Evolutionary conservation across 352 stramenopile genomes (phyloP).

Genomic region (Sclerospora graminicola): DNA sequence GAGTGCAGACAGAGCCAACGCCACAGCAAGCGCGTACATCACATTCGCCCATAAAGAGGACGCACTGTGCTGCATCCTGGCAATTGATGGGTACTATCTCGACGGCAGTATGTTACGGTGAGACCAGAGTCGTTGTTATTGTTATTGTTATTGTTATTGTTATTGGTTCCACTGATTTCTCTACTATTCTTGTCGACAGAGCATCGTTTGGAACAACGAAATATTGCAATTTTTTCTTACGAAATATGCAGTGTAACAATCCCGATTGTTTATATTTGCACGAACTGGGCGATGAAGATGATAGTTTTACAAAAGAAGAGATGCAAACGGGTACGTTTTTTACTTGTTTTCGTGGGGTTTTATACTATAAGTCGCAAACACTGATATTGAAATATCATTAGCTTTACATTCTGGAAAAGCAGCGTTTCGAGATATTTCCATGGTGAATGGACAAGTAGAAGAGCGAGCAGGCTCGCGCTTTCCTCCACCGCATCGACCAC

Average conservation of each 20-base stretch:
- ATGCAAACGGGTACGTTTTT: constrained; percentile 78
- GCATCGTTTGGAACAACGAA: constrained; percentile 93
- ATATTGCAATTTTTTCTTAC: constrained; percentile 93
- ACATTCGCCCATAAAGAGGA: constrained; percentile 89
- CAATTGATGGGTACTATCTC: constrained; percentile 86
- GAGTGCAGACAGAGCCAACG: constrained; percentile 50
- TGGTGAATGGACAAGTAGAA: constrained; percentile 29
- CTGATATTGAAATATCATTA: constrained; percentile 8
- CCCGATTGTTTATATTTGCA: constrained; percentile 92
- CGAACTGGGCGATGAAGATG: constrained; percentile 85
- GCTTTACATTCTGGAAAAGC: constrained; percentile 66
- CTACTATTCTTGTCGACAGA: constrained; percentile 16
- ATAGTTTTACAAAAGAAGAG: constrained; percentile 93
- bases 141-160: not conserved
- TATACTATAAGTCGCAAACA: too few species aligned
- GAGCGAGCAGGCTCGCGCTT: constrained; percentile 48
- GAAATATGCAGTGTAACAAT: constrained; percentile 88
- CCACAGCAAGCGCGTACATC: constrained; percentile 88
- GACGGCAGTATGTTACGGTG: constrained; percentile 70
- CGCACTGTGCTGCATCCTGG: constrained; percentile 84
- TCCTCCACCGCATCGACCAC: constrained; percentile 30
- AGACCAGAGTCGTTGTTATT: not conserved
- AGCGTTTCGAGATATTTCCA: constrained; percentile 52
- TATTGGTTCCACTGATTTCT: not conserved
- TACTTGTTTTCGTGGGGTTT: too few species aligned